Percentiles rank a stretch among this genome's conserved stretches.
Evolutionary conservation across 768 basidiomycete genomes (phyloP).

Genomic region (Ephemerocybe angulata): DNA sequence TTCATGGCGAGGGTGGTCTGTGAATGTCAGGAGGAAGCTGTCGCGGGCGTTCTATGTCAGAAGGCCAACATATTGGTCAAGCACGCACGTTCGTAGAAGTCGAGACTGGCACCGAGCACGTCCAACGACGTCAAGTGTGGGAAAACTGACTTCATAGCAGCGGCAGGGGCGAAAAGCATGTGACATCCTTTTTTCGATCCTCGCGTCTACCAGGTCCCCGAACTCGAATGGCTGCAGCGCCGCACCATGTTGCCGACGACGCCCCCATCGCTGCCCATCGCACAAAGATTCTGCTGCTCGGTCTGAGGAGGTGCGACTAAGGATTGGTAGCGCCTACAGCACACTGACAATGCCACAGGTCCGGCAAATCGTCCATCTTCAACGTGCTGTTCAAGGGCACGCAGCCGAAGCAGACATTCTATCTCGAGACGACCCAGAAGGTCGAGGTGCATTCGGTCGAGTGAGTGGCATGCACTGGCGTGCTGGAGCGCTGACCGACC

Average conservation of each 20-base stretch:
- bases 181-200: slow-evolving; percentile 1
- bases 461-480: slow-evolving; percentile 43
- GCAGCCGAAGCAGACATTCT: slow-evolving; percentile 81
- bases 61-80: not conserved
- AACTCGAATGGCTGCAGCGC: not conserved
- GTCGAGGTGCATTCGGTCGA: slow-evolving; percentile 73
- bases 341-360: slow-evolving; percentile 41
- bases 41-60: not conserved
- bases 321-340: no score
- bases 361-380: slow-evolving; percentile 89
- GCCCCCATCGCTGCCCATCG: slow-evolving; percentile 31
- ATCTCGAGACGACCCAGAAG: slow-evolving; percentile 82
- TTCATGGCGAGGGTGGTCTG: slow-evolving; percentile 49
- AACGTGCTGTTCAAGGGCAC: slow-evolving; percentile 89
- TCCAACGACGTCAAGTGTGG: not conserved
- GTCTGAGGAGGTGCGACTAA: slow-evolving; percentile 60
- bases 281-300: slow-evolving; percentile 71
- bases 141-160: slow-evolving; percentile 5
- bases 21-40: not conserved
- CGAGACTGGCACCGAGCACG: not conserved
- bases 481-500: slow-evolving; percentile 9
- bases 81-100: not conserved
- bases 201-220: not conserved
- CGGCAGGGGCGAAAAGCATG: not conserved
- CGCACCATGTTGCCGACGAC: slow-evolving; percentile 25